Conservation (phyloP, 192 early-diverging fungal genomes). For the Cladochytrium replicatum region DNA sequence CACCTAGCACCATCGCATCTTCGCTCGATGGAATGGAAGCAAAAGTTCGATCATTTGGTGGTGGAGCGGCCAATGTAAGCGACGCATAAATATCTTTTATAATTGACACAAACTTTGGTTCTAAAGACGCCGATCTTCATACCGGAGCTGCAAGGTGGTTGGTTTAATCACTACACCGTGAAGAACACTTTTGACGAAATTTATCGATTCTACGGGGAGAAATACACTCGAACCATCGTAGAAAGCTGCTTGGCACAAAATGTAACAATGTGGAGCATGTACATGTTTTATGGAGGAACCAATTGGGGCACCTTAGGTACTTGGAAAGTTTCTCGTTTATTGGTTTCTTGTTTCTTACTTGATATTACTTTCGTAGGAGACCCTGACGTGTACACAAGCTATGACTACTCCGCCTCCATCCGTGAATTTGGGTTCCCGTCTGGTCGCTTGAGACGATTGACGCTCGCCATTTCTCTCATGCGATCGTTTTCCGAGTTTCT, state of each 20-base stretch:
- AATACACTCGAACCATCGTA: constrained; percentile 49
- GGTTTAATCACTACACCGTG: constrained; percentile 65
- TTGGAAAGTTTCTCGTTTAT: constrained; percentile 28
- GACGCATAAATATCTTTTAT: background rate
- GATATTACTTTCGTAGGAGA: constrained; percentile 16
- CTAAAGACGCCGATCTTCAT: constrained; percentile 57
- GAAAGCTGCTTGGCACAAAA: constrained; percentile 61
- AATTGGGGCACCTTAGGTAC: constrained; percentile 70
- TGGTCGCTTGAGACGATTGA: constrained; percentile 48
- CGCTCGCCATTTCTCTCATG: constrained; percentile 46
- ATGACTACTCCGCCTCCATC: constrained; percentile 69
- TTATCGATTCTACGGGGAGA: constrained; percentile 58
- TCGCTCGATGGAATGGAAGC: constrained; percentile 54
- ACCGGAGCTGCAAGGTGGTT: constrained; percentile 69
- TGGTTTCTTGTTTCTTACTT: constrained; percentile 1
- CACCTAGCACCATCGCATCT: constrained; percentile 29
- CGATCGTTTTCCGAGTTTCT: constrained; percentile 49
- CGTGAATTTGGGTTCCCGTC: constrained; percentile 58
- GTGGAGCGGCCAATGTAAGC: constrained; percentile 46
- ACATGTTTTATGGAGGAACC: constrained; percentile 71
- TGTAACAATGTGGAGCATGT: constrained; percentile 49
- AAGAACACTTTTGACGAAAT: constrained; percentile 56
- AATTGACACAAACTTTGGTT: background rate
- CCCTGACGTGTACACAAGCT: constrained; percentile 62
- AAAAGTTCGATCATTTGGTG: constrained; percentile 56